These are phyloP conservation scores for Chimonanthus salicifolius DNA, from an alignment of 164 flowering plant species.

Conservation along the genomic window DNA sequence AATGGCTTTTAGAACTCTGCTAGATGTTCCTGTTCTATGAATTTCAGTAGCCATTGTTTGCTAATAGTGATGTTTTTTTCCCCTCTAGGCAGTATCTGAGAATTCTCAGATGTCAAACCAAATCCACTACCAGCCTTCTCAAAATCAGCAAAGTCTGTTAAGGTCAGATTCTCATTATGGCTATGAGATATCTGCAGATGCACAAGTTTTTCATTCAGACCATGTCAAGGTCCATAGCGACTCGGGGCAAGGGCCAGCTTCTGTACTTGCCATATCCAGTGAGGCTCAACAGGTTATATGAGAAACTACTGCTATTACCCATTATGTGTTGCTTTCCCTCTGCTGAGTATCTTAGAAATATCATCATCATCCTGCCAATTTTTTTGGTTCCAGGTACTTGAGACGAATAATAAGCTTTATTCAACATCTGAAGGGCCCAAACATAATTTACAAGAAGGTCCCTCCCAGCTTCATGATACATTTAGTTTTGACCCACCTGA, in stretches of 20 bases:
- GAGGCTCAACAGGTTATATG: conserved; percentile 49
- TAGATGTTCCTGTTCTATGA: no score
- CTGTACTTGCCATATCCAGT: conserved; percentile 28
- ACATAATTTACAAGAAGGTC: conserved; percentile 40
- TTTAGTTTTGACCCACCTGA: conserved; percentile 34
- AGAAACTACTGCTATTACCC: neutral
- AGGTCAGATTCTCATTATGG: conserved; percentile 36
- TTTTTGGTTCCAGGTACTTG: conserved; percentile 28
- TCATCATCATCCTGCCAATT: no score
- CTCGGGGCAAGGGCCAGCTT: conserved; percentile 35
- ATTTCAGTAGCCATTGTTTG: no score
- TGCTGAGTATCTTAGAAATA: no score
- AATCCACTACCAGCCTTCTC: conserved; percentile 36
- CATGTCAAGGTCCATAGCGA: conserved; percentile 39
- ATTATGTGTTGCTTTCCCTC: neutral
- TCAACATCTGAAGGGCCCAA: conserved; percentile 29
- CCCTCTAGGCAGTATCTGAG: no score
- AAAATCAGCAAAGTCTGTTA: conserved; percentile 35
- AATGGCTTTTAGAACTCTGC: neutral
- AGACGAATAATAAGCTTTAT: conserved; percentile 34
- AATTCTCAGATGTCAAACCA: conserved; percentile 5
- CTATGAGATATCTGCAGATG: conserved; percentile 51
- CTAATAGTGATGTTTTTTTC: no score
- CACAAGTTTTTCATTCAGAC: conserved; percentile 31
- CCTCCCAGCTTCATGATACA: conserved; percentile 58